phyloP scores from a whole-genome alignment of 208 protist genomes.

The Leishmania tarentolae region DNA sequence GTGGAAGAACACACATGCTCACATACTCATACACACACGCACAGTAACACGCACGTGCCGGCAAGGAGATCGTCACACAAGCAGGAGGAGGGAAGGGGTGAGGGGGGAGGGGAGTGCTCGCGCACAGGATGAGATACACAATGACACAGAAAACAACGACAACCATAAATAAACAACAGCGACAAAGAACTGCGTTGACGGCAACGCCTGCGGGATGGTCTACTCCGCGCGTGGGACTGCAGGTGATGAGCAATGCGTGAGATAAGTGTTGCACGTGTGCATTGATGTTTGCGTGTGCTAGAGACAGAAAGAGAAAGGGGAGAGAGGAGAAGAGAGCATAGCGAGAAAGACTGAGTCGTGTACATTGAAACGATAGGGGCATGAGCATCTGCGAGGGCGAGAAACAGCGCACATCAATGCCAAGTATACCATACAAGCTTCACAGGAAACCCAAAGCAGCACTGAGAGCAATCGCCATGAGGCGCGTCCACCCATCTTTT shows the following conservation, averaged over 20 bases:
- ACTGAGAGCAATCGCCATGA: background rate
- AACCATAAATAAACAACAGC: conserved; percentile 13
- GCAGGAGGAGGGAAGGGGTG: conserved; percentile 4
- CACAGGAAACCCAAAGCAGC: background rate
- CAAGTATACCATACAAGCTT: background rate
- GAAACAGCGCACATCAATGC: background rate
- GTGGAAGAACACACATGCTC: background rate
- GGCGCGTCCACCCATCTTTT: background rate
- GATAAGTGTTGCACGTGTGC: background rate
- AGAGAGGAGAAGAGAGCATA: background rate
- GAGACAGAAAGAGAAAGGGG: background rate
- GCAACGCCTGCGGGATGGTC: background rate
- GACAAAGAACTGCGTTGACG: background rate
- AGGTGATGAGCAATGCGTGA: conserved; percentile 1
- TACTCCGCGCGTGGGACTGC: background rate
- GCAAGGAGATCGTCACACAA: conserved; percentile 2
- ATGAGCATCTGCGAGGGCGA: background rate
- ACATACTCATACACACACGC: conserved; percentile 1
- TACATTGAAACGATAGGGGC: background rate
- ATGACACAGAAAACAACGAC: conserved; percentile 7
- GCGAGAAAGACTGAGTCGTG: background rate
- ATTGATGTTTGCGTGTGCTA: background rate
- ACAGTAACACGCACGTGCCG: background rate
- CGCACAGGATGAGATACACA: background rate
- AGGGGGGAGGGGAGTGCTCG: background rate